These are phyloP conservation scores for Ophiostoma triangulosporum DNA, from an alignment of 2,329 filamentous ascomycete species.

Conservation along the genomic window DNA sequence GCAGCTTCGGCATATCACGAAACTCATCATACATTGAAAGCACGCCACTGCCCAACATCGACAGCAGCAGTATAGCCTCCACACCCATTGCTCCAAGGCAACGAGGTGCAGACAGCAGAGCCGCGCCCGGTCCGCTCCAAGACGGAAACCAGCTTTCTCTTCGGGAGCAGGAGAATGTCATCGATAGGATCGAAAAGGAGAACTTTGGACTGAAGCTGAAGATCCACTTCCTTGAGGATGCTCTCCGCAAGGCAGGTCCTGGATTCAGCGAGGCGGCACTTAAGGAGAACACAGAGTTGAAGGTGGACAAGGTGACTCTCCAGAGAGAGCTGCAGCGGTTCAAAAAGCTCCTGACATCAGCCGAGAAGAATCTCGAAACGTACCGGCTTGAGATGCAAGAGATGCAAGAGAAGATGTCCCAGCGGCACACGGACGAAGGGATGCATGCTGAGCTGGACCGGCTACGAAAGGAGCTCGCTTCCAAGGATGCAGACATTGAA, in stretches of 20 bases:
- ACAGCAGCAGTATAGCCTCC: slow-evolving; percentile 67
- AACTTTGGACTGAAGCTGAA: slow-evolving; percentile 96
- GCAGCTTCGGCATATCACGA: slow-evolving; percentile 52
- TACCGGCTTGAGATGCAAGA: slow-evolving; percentile 73
- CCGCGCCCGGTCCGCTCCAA: slow-evolving; percentile 55
- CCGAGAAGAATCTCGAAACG: slow-evolving; percentile 74
- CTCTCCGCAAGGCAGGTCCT: slow-evolving; percentile 71
- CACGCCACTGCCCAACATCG: slow-evolving; percentile 63
- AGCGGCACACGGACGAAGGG: slow-evolving; percentile 58
- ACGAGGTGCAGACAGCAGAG: slow-evolving; percentile 36
- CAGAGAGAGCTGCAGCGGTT: slow-evolving; percentile 75
- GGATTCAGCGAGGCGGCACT: slow-evolving; percentile 81
- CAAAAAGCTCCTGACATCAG: slow-evolving; percentile 68
- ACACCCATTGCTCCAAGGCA: slow-evolving; percentile 66
- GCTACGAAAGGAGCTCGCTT: slow-evolving; percentile 41
- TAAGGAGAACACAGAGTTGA: slow-evolving; percentile 91
- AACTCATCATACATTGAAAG: slow-evolving; percentile 51
- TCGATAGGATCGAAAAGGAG: slow-evolving; percentile 94
- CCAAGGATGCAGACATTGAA: slow-evolving; percentile 47
- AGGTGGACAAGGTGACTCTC: slow-evolving; percentile 84
- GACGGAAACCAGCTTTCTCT: slow-evolving; percentile 85
- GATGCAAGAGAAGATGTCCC: slow-evolving; percentile 68
- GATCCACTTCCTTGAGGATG: slow-evolving; percentile 92
- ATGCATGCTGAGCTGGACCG: slow-evolving; percentile 48
- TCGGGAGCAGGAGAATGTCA: slow-evolving; percentile 87